Conservation (phyloP, 768 basidiomycete genomes). For the Albatrellus ellisii region DNA sequence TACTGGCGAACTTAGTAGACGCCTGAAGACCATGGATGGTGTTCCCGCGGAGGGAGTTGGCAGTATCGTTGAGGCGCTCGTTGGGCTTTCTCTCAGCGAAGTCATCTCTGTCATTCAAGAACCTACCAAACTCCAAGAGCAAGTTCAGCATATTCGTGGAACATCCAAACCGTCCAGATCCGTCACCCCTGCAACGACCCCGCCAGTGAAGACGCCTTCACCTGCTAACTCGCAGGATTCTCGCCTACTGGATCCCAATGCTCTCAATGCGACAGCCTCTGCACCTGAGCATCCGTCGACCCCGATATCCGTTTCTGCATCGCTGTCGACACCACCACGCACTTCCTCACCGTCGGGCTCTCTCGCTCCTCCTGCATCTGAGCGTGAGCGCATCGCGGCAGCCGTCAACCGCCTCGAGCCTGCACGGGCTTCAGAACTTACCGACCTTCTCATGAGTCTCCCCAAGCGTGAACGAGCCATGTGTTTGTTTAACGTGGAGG, state of each 20-base stretch:
- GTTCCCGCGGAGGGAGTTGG: constrained; percentile 47
- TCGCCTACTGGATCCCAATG: constrained; percentile 47
- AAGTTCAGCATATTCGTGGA: constrained; percentile 31
- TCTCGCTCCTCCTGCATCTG: constrained; percentile 42
- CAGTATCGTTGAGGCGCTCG: constrained; percentile 57
- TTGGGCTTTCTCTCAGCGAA: constrained; percentile 58
- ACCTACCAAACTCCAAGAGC: constrained; percentile 46
- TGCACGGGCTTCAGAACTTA: constrained; percentile 45
- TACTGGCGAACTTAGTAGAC: constrained; percentile 69
- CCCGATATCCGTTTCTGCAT: constrained; percentile 64
- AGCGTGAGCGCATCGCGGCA: constrained; percentile 59
- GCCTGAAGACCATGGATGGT: constrained; percentile 43
- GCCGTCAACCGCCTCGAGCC: constrained; percentile 57
- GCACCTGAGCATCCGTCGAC: constrained; percentile 88
- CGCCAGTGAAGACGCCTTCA: constrained; percentile 39
- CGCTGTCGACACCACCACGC: constrained; percentile 69
- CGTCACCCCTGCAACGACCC: constrained; percentile 22
- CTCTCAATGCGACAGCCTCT: constrained; percentile 62
- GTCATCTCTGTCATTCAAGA: constrained; percentile 70
- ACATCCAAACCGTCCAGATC: constrained; percentile 1
- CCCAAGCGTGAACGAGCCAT: constrained; percentile 83
- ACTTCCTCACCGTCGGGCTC: constrained; percentile 67
- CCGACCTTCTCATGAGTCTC: constrained; percentile 72
- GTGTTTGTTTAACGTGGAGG: constrained; percentile 81
- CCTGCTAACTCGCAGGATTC: constrained; percentile 60